phyloP scores from a whole-genome alignment of 306 rosid genomes.

The Rosa rugosa region DNA sequence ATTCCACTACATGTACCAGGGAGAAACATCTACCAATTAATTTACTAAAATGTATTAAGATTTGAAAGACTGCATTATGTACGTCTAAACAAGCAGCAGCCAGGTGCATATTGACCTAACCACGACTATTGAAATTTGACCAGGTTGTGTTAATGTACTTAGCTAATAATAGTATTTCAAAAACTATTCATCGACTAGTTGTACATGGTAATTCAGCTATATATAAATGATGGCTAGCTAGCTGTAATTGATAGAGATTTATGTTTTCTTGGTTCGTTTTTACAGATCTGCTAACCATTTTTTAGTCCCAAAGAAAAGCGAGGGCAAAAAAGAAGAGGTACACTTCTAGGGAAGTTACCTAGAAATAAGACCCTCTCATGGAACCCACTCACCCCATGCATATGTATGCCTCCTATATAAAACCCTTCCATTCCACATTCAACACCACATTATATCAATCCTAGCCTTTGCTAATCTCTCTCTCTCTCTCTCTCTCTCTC shows the following conservation, averaged over 20 bases:
- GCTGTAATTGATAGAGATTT: neutral
- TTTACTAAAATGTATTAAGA: neutral
- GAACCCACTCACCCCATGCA: constrained; percentile 23
- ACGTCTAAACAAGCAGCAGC: neutral
- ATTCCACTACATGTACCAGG: neutral
- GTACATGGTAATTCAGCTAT: neutral
- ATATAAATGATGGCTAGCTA: neutral
- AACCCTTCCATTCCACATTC: neutral
- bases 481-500: constrained; percentile 11
- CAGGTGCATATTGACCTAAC: constrained; percentile 17
- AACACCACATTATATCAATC: neutral
- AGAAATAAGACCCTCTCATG: constrained; percentile 16
- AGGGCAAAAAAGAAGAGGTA: neutral
- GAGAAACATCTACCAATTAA: neutral
- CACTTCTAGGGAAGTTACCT: constrained; percentile 8
- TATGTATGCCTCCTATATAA: neutral
- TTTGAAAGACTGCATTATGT: neutral
- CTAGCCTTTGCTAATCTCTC: neutral
- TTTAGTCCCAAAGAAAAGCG: neutral
- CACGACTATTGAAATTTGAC: constrained; percentile 2
- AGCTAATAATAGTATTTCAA: constrained; percentile 1
- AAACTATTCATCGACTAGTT: neutral
- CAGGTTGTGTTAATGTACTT: neutral
- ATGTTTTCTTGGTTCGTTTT: neutral
- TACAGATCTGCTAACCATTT: neutral